Evolutionary conservation across 192 early-diverging fungal genomes (phyloP), one percentile per base, ranked within the genome.

Genomic region (Backusella mclennaniae): DNA sequence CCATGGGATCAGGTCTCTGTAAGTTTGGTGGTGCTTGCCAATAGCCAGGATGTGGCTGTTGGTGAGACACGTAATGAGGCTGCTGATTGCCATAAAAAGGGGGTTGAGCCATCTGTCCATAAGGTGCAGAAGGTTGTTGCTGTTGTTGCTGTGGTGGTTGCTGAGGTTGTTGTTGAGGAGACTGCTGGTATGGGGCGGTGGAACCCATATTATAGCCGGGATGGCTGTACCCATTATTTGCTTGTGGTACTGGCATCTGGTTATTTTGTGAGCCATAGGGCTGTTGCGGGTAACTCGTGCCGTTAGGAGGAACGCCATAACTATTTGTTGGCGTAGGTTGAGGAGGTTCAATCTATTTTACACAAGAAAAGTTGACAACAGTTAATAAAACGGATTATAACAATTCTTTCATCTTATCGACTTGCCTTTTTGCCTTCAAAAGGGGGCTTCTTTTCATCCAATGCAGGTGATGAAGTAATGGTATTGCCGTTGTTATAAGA

Each of bases 381-480:
- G 29, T 29, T 29, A 38, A 53, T 49, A 36, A 46, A 49, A 59
- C 35, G 11, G 6, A 46, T 23, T 33, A 73, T 35, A n/a, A n/a
- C n/a, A n/a, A n/a, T n/a, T n/a, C 4, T 0, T 44, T 44, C 14
- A 14, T 44, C 11, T 29, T 31, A 7, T 49, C 17, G 21, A 6
- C 46, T 42, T 63, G 67, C 74, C 74, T 75, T 75, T 66, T 75
- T 75, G 26, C 68, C 66, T 67, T 75, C 74, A 67, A 67, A 75
- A 31, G 14, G 1, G 6, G 21, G 36, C n/a, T 71, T 71, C 42
- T 46, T 71, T 26, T 71, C 69, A 31, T 71, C 69, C 14, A 46
- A 12, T 8, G 21, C 23, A 35, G 69, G 69, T 6, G 69, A 49
- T 46, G 41, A 23, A 68, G 67, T 35, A 35, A 1, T 17, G 29